phyloP scores from a whole-genome alignment of 2,329 filamentous ascomycete species.

The Orbilia blumenaviensis region DNA sequence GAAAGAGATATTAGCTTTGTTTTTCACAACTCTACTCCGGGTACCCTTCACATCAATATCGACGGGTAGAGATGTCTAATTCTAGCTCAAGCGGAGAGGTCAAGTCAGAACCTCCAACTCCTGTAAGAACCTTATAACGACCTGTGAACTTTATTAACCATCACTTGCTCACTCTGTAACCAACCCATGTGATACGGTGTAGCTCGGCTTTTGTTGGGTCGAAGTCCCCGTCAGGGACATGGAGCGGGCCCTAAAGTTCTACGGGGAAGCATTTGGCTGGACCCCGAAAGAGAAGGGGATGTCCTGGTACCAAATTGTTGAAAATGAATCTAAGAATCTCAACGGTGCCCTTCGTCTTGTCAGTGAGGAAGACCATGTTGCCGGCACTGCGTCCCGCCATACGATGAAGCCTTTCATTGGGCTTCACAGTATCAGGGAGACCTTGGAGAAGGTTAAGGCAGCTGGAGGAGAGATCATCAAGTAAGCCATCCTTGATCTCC shows the following conservation, averaged over 20 bases:
- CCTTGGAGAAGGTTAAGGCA: conserved; percentile 29
- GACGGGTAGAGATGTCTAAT: not conserved
- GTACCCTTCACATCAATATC: not conserved
- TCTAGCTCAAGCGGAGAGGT: not conserved
- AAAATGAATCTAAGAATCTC: conserved; percentile 31
- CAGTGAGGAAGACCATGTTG: conserved; percentile 21
- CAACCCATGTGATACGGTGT: no score
- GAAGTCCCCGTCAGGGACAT: conserved; percentile 50
- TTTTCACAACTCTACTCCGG: no score
- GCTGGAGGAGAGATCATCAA: conserved; percentile 44
- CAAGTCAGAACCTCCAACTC: conserved; percentile 19
- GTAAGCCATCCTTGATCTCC: conserved; percentile 23
- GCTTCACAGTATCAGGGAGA: conserved; percentile 26
- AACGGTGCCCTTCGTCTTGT: conserved; percentile 33
- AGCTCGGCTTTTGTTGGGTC: conserved; percentile 47
- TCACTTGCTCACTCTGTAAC: not conserved
- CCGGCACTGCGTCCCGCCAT: conserved; percentile 16
- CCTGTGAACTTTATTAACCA: not conserved
- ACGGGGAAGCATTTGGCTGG: conserved; percentile 41
- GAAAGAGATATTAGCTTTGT: no score
- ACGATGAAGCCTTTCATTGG: conserved; percentile 35
- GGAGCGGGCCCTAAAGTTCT: conserved; percentile 44
- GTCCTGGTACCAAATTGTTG: conserved; percentile 10
- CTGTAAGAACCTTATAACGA: conserved; percentile 24
- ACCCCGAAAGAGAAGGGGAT: not conserved